phyloP scores from a whole-genome alignment of 345 rosid genomes.

The Cardamine resedifolia region DNA sequence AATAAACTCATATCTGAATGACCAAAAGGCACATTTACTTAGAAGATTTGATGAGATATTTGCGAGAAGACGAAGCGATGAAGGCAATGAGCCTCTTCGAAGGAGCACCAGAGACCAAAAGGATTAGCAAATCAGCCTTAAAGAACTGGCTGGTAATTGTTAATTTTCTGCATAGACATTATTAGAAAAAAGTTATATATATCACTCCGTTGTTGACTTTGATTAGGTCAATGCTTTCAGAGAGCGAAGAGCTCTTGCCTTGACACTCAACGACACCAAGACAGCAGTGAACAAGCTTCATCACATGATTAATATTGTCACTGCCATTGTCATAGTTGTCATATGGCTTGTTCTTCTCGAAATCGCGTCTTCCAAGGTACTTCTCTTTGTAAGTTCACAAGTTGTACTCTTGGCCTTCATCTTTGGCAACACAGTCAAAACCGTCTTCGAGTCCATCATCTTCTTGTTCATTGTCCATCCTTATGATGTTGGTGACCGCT shows the following conservation, averaged over 20 bases:
- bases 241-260: constrained; percentile 91
- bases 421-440: constrained; percentile 91
- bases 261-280: constrained; percentile 87
- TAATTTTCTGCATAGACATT: not conserved
- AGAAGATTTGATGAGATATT: constrained; percentile 73
- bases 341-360: constrained; percentile 75
- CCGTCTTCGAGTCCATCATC: constrained; percentile 77
- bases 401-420: constrained; percentile 75
- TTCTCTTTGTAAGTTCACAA: constrained; percentile 71
- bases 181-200: constrained; percentile 24
- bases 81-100: constrained; percentile 72
- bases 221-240: constrained; percentile 81
- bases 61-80: constrained; percentile 75
- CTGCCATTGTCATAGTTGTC: constrained; percentile 44
- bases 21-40: constrained; percentile 58
- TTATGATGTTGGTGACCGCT: constrained; percentile 88
- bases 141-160: constrained; percentile 85
- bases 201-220: constrained; percentile 39
- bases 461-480: constrained; percentile 95
- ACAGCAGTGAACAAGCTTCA: constrained; percentile 93
- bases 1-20: constrained; percentile 48
- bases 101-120: constrained; percentile 58
- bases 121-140: constrained; percentile 60
- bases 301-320: constrained; percentile 57
- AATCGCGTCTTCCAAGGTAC: constrained; percentile 68